Evolutionary conservation across 345 rosid genomes (phyloP).

Genomic region (Eucalyptus sp.): DNA sequence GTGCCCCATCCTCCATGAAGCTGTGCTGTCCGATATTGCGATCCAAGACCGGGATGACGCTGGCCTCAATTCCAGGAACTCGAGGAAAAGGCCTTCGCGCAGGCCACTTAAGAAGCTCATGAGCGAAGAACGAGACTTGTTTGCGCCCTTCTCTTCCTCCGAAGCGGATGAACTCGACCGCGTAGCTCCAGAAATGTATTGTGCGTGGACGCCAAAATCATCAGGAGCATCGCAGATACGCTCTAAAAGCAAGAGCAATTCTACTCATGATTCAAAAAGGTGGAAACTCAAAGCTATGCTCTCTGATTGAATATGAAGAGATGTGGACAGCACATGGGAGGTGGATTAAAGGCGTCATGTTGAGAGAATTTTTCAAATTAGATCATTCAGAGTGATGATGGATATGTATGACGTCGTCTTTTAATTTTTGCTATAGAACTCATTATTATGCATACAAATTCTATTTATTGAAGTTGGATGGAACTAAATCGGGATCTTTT

Average conservation of each 20-base stretch:
- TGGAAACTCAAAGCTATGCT: constrained; percentile 59
- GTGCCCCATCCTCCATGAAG: constrained; percentile 1
- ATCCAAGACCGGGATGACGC: not conserved
- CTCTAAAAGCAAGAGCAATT: not conserved
- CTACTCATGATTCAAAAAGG: constrained; percentile 36
- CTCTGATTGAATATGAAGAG: not conserved
- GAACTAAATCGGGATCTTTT: not conserved
- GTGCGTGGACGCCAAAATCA: constrained; percentile 60
- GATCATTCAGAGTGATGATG: not conserved
- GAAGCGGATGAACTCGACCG: constrained; percentile 49
- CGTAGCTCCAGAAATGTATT: constrained; percentile 38
- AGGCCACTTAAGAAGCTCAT: constrained; percentile 38
- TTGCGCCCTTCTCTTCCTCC: constrained; percentile 30
- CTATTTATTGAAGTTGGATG: not conserved
- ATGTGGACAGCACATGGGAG: not conserved
- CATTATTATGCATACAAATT: not conserved
- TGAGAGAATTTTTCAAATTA: not conserved
- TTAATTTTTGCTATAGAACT: not conserved
- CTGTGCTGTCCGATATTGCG: constrained; percentile 11
- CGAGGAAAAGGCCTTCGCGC: constrained; percentile 3
- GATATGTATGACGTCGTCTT: not conserved
- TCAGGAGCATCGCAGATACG: not conserved
- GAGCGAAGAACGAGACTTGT: constrained; percentile 41
- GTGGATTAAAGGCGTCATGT: not conserved
- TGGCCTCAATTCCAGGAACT: not conserved